Conservation (phyloP, 495 filamentous ascomycete genomes). For the Penicillium lividum region DNA sequence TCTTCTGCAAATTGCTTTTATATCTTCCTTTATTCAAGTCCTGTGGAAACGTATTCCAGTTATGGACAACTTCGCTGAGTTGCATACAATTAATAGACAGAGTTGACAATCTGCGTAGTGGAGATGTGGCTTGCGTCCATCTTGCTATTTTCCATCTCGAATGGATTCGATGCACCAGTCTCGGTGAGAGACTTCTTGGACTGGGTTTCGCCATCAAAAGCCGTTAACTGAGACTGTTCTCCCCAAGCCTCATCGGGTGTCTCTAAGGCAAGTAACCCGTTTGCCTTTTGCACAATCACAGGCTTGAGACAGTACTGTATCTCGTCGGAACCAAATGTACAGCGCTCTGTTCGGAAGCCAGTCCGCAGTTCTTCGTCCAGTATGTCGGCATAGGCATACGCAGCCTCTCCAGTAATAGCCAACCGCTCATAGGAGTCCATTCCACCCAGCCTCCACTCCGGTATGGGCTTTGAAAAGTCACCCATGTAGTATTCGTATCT, state of each 20-base stretch:
- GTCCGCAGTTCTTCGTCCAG: constrained; percentile 21
- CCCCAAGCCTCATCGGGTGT: constrained; percentile 9
- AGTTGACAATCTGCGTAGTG: background rate
- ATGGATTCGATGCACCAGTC: background rate
- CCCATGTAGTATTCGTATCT: constrained; percentile 22
- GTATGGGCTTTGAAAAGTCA: constrained; percentile 1
- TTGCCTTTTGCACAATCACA: background rate
- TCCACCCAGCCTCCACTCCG: constrained; percentile 26
- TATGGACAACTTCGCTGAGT: background rate
- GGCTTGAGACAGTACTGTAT: constrained; percentile 1
- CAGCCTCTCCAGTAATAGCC: constrained; percentile 17
- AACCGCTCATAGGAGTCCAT: constrained; percentile 25
- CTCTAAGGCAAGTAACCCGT: background rate
- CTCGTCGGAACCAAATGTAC: background rate
- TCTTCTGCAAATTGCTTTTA: no score
- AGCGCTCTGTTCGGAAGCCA: constrained; percentile 18
- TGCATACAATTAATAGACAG: background rate
- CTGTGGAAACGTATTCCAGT: background rate
- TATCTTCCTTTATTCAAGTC: no score
- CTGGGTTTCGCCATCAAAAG: background rate
- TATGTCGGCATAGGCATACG: constrained; percentile 23
- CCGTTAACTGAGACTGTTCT: constrained; percentile 7
- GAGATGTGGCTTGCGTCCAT: background rate
- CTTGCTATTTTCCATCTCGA: background rate
- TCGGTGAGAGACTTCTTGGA: background rate